Evolutionary conservation across 2,329 filamentous ascomycete species (phyloP), one percentile per base, ranked within the genome.

Genomic region (Scedosporium aurantiacum): DNA sequence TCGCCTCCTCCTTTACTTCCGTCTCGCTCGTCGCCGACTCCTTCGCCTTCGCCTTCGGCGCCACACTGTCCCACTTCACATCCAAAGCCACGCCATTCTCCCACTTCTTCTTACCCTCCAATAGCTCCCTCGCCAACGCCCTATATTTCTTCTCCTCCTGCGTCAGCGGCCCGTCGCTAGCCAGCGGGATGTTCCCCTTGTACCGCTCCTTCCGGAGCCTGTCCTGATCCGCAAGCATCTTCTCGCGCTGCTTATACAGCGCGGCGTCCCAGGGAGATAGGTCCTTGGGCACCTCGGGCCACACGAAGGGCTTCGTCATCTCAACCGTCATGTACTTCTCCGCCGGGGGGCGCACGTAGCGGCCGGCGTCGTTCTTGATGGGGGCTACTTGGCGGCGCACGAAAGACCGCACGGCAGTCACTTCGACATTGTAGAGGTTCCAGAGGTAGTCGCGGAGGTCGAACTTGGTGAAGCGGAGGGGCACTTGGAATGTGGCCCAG

Each of bases 251-350:
- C 69, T 80, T 76, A 72, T 77, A 83, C 61, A 83, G 74, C n/a
- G 79, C 74, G 66, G 85, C 78, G 72, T 86, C 86, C 86, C 87
- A 91, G 71, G 78, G 74, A 62, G 79, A 72, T 64, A 83, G 77
- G 70, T 88, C 81, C 65, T 79, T 74, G 4, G 90, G 89, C 66
- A 78, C 73, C 65, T 85, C 81, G 1, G 94, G 94, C 88, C 90
- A 97, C 62, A 89, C 85, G 77, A 99, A 99, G 4, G 92, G 90
- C 77, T 87, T 78, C 64, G 82, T 84, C 77, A 99, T 83, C 79
- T 97, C 90, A 54, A 95, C 90, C 50, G 89, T 96, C 94, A 99
- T 99, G 74, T 87, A 89, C 82, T 99, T 99, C 69, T 86, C 82
- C 58, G 85, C 78, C 65, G 82, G 79, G 27, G 89, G 88, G 25